phyloP scores from a whole-genome alignment of 116 monocot species.

The Dioscorea cayenensis region DNA sequence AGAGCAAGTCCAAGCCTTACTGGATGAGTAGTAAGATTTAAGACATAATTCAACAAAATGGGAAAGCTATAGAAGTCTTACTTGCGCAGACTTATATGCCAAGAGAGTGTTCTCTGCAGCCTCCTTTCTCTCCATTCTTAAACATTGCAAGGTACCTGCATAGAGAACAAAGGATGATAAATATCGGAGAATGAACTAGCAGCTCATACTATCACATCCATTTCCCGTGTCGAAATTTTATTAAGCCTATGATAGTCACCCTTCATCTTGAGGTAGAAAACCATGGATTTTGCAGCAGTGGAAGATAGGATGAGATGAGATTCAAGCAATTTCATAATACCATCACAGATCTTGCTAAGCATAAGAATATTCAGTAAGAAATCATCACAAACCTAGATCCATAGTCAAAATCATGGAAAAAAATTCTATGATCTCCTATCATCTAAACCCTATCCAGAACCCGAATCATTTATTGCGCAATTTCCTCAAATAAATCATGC shows the following conservation, averaged over 20 bases:
- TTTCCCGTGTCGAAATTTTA: neutral
- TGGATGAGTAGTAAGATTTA: constrained; percentile 10
- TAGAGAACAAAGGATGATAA: neutral
- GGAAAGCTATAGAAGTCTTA: neutral
- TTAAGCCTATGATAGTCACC: constrained; percentile 61
- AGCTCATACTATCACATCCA: neutral
- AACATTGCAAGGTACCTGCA: constrained; percentile 52
- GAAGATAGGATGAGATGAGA: constrained; percentile 52
- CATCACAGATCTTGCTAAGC: constrained; percentile 51
- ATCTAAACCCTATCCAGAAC: no score
- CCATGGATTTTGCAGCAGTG: constrained; percentile 53
- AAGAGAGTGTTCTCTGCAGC: constrained; percentile 45
- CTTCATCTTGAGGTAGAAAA: constrained; percentile 73
- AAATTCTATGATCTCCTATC: no score
- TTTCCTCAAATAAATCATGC: no score
- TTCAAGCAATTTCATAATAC: constrained; percentile 50
- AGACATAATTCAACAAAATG: neutral
- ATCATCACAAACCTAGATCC: no score
- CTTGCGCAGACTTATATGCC: constrained; percentile 62
- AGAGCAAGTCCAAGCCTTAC: constrained; percentile 39
- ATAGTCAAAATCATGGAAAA: no score
- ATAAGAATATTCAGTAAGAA: neutral
- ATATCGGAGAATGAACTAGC: neutral
- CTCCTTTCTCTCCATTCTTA: constrained; percentile 42
- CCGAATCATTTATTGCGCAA: no score